Percentiles rank a stretch among this genome's conserved stretches.
phyloP scores from a whole-genome alignment of 768 basidiomycete species.

The Kwoniella mangroviensis region DNA sequence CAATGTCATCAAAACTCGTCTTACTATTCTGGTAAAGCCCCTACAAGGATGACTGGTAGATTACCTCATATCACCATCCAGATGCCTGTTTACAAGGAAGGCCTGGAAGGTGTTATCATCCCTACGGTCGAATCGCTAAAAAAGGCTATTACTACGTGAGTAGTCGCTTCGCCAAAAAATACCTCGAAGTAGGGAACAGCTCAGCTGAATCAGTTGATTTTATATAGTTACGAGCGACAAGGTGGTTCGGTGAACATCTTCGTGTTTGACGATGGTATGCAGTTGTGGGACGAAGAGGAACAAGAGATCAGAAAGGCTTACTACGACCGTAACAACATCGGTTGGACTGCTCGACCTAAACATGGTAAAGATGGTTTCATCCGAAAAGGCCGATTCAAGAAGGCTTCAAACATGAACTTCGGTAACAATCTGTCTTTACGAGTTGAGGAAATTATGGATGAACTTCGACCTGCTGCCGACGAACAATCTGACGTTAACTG shows the following conservation, averaged over 20 bases:
- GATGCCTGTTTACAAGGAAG: conserved; percentile 80
- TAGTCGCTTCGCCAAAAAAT: background rate
- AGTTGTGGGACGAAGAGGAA: conserved; percentile 68
- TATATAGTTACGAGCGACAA: conserved; percentile 68
- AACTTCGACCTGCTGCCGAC: conserved; percentile 62
- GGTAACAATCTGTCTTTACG: conserved; percentile 71
- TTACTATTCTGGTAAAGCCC: conserved; percentile 54
- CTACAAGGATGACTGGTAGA: conserved; percentile 40
- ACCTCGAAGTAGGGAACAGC: background rate
- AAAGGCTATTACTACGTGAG: conserved; percentile 79
- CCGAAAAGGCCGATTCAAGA: conserved; percentile 89
- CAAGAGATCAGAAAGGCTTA: conserved; percentile 71
- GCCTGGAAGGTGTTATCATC: conserved; percentile 63
- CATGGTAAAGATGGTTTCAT: conserved; percentile 74
- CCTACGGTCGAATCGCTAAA: conserved; percentile 71
- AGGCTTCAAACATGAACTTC: conserved; percentile 94
- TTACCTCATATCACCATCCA: conserved; percentile 62
- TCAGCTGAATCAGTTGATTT: background rate
- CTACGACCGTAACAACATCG: conserved; percentile 73
- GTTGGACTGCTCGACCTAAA: conserved; percentile 79
- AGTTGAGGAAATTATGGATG: conserved; percentile 63
- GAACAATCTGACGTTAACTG: conserved; percentile 14
- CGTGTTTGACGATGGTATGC: conserved; percentile 73
- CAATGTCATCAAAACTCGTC: conserved; percentile 55
- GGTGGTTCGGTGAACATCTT: conserved; percentile 80